Percentiles rank a stretch among this genome's conserved stretches.
phyloP scores from a whole-genome alignment of 768 basidiomycete genomes.

The Chalciporus chontae region DNA sequence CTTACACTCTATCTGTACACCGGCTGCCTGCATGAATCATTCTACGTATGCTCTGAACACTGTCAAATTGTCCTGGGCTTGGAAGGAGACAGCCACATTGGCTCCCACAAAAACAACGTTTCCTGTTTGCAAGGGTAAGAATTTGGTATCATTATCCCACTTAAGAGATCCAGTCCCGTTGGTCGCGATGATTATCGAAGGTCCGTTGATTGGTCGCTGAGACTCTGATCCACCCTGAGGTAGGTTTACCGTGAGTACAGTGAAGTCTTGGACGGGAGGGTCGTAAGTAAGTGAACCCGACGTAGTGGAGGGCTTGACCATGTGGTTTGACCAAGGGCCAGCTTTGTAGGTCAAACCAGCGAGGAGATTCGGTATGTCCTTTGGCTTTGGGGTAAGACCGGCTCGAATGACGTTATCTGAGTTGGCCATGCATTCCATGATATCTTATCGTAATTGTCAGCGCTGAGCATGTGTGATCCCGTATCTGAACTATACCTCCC shows the following conservation, averaged over 20 bases:
- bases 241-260: constrained; percentile 67
- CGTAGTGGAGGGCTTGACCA: constrained; percentile 60
- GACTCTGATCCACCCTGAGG: constrained; percentile 40
- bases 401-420: constrained; percentile 99
- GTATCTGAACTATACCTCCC: constrained; percentile 59
- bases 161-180: constrained; percentile 55
- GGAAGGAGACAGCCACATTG: constrained; percentile 51
- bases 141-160: constrained; percentile 41
- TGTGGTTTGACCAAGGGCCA: constrained; percentile 62
- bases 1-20: neutral
- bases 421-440: constrained; percentile 99
- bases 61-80: constrained; percentile 25
- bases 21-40: neutral
- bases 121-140: constrained; percentile 51
- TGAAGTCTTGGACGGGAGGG: constrained; percentile 92
- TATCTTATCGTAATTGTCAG: constrained; percentile 51
- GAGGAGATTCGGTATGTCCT: constrained; percentile 90
- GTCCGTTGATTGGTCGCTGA: constrained; percentile 71
- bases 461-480: neutral
- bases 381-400: constrained; percentile 93
- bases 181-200: constrained; percentile 80
- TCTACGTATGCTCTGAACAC: constrained; percentile 30
- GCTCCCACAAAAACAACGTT: constrained; percentile 85
- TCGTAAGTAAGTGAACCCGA: constrained; percentile 59
- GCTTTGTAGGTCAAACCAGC: constrained; percentile 82